A percentile compares a stretch with the other conserved stretches of the same genome.
Conservation (phyloP, 78 protist genomes). For the Thecamonas trahens region DNA sequence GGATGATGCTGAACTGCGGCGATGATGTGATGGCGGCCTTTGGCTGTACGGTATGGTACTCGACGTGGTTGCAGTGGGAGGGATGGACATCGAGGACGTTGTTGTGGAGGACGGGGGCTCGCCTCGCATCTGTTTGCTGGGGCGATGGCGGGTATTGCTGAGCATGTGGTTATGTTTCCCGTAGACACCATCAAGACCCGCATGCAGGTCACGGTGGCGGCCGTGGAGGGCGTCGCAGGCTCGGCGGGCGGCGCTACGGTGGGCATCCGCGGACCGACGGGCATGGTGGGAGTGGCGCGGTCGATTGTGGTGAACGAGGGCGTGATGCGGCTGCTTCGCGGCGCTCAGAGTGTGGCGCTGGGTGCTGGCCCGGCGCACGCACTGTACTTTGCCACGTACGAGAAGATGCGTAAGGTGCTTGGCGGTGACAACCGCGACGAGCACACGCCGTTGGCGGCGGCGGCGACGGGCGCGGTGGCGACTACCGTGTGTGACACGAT, state of each 20-base stretch:
- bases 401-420: not conserved
- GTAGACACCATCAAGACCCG: constrained; percentile 34
- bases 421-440: not conserved
- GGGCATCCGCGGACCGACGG: no score
- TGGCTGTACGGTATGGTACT: no score
- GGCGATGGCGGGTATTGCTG: constrained; percentile 15
- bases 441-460: not conserved
- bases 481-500: constrained; percentile 40
- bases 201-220: constrained; percentile 13
- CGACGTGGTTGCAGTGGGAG: no score
- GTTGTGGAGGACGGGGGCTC: no score
- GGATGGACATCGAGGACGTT: no score
- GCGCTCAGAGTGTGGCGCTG: constrained; percentile 10
- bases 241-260: no score
- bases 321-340: no score
- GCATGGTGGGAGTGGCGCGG: no score
- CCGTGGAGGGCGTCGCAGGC: no score
- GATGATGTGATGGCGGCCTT: no score
- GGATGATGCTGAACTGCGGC: no score
- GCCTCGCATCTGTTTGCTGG: constrained; percentile 28
- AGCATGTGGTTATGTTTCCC: constrained; percentile 30
- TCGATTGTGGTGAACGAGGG: no score
- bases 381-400: constrained; percentile 40
- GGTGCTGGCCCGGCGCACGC: constrained; percentile 67
- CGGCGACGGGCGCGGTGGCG: constrained; percentile 18